Evolutionary conservation across 306 rosid species (phyloP).

Genomic region (Medicago truncatula): MtrunA17r5.0-ANR NC_053042.1:13016001-13016500

Average conservation of each 20-base stretch:
- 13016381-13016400: conserved; percentile 9
- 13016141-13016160: background rate
- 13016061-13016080: conserved; percentile 17
- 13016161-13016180: background rate
- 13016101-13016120: background rate
- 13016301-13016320: conserved; percentile 68
- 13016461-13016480: conserved; percentile 23
- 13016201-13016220: conserved; percentile 23
- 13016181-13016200: background rate
- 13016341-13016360: background rate
- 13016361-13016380: background rate
- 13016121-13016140: background rate
- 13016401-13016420: background rate
- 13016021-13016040: too few species aligned
- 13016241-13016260: conserved; percentile 74
- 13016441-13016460: background rate
- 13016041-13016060: background rate
- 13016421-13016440: background rate
- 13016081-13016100: background rate
- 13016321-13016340: conserved; percentile 26
- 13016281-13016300: conserved; percentile 65
- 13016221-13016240: conserved; percentile 39
- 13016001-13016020: too few species aligned
- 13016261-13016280: conserved; percentile 77
- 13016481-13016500: conserved; percentile 17